phyloP scores from a whole-genome alignment of 169 alveolate genomes.

The Amoebophrya sp. region DNA sequence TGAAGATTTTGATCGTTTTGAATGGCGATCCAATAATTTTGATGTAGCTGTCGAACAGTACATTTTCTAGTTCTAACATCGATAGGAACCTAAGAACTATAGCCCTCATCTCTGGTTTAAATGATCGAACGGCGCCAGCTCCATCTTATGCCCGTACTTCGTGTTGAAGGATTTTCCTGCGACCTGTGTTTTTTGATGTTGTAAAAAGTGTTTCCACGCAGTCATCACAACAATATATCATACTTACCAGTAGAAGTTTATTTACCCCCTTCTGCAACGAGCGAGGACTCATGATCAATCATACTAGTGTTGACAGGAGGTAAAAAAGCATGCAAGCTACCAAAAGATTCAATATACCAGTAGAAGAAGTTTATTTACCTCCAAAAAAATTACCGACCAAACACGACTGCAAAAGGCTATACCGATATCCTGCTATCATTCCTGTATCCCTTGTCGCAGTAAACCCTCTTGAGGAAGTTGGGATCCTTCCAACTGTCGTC shows the following conservation, averaged over 20 bases:
- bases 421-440: neutral
- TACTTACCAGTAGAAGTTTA: neutral
- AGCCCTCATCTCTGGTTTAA: too few species aligned
- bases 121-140: neutral
- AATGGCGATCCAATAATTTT: too few species aligned
- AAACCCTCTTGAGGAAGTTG: neutral
- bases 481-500: neutral
- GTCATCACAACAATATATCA: too few species aligned
- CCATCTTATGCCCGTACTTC: slow-evolving; percentile 17
- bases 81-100: too few species aligned
- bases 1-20: too few species aligned
- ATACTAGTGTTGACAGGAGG: neutral
- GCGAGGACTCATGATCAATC: neutral
- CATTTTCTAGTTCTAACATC: too few species aligned
- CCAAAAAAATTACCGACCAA: too few species aligned
- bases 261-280: neutral
- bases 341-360: neutral
- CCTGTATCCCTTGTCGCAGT: slow-evolving; percentile 13
- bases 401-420: too few species aligned
- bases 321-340: neutral
- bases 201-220: too few species aligned
- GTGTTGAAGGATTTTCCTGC: neutral
- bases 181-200: too few species aligned
- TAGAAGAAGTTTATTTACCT: too few species aligned
- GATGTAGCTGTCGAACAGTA: too few species aligned